phyloP scores from a whole-genome alignment of 768 basidiomycete species.

The Pisolithus marmoratus region DNA sequence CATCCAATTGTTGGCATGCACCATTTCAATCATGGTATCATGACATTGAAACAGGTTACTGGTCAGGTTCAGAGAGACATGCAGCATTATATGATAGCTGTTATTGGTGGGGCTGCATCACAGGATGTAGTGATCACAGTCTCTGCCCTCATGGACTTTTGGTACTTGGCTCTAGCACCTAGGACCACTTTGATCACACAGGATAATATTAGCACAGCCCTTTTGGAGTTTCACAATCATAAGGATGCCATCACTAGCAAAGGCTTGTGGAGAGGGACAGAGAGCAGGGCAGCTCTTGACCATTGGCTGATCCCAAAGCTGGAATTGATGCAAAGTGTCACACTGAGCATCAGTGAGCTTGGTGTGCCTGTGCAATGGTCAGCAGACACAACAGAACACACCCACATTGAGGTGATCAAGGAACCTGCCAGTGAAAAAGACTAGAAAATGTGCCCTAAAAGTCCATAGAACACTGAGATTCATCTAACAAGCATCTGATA shows the following conservation, averaged over 20 bases:
- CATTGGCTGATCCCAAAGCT: slow-evolving; percentile 42
- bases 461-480: too few relatives aligned
- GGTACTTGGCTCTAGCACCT: slow-evolving; percentile 29
- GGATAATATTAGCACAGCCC: slow-evolving; percentile 12
- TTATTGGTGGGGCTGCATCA: slow-evolving; percentile 31
- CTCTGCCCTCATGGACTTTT: slow-evolving; percentile 33
- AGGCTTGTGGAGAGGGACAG: slow-evolving; percentile 22
- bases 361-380: slow-evolving; percentile 28
- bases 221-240: slow-evolving; percentile 30
- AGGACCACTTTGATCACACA: slow-evolving; percentile 18
- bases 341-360: slow-evolving; percentile 20
- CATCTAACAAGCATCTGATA: too few relatives aligned
- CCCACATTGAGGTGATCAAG: too few relatives aligned
- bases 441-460: too few relatives aligned
- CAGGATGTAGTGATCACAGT: slow-evolving; percentile 27
- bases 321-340: slow-evolving; percentile 32
- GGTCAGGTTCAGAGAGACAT: slow-evolving; percentile 34
- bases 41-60: slow-evolving; percentile 35
- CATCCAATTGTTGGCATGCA: slow-evolving; percentile 20
- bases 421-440: too few relatives aligned
- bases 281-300: slow-evolving; percentile 15
- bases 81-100: slow-evolving; percentile 28
- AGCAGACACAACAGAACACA: too few relatives aligned
- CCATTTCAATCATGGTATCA: slow-evolving; percentile 36
- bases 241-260: slow-evolving; percentile 30